A percentile compares a stretch with the other conserved stretches of the same genome.
Conservation (phyloP, 2,329 filamentous ascomycete species). For the Arthrobotrys conoides region DNA sequence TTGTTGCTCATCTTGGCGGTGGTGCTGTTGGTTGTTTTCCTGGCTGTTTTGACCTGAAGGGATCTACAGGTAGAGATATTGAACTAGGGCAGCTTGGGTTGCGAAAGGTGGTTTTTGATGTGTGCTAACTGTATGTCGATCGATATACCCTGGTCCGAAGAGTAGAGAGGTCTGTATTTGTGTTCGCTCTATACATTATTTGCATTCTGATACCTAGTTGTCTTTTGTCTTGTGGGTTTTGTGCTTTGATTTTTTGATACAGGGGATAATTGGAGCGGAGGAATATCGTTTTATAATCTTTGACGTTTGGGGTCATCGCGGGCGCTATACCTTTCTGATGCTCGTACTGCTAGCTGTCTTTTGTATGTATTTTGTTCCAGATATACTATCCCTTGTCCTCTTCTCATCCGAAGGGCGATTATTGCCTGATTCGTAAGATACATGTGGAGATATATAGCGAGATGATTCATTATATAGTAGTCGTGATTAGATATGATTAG, state of each 20-base stretch:
- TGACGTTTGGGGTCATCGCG: not conserved
- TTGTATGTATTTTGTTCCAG: constrained; percentile 1
- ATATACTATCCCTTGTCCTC: not conserved
- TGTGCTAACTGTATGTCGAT: not conserved
- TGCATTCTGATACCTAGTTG: constrained; percentile 18
- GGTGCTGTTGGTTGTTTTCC: constrained; percentile 87
- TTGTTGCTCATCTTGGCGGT: constrained; percentile 88
- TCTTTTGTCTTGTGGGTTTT: not conserved
- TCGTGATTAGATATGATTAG: not conserved
- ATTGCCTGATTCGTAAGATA: not conserved
- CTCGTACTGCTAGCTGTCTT: not conserved
- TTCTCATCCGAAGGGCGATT: not conserved
- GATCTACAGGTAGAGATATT: not conserved
- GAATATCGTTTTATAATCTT: not conserved
- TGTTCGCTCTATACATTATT: constrained; percentile 3
- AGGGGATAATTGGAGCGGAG: not conserved
- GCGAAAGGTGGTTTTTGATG: not conserved
- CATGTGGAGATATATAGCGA: not conserved
- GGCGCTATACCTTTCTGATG: constrained; percentile 23
- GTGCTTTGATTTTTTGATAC: not conserved
- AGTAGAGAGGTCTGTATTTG: not conserved
- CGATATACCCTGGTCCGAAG: not conserved
- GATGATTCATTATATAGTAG: not conserved
- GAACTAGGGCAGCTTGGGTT: not conserved
- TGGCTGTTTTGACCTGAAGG: constrained; percentile 74